These are phyloP conservation scores for Rhynchosporium secalis DNA, from an alignment of 2,329 filamentous ascomycete genomes.

Conservation along the genomic window DNA sequence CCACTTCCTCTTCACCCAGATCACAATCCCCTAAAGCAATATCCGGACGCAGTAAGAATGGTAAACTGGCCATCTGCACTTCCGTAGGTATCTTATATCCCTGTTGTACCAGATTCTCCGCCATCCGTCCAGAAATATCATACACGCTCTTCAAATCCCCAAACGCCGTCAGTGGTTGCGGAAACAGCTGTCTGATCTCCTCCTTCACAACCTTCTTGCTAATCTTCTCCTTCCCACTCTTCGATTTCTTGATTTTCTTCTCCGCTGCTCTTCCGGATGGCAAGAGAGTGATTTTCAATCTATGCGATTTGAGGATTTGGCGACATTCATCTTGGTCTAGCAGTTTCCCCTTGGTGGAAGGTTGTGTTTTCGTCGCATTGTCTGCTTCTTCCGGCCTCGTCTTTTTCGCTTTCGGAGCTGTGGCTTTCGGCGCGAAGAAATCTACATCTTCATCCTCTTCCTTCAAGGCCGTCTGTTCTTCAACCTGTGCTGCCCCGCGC, in stretches of 20 bases:
- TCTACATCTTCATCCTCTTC: constrained; percentile 46
- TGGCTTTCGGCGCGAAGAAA: constrained; percentile 56
- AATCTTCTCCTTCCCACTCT: constrained; percentile 53
- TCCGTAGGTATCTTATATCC: constrained; percentile 88
- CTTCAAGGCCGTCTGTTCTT: constrained; percentile 34
- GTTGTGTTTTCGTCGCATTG: constrained; percentile 12
- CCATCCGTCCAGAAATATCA: constrained; percentile 70
- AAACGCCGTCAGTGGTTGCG: constrained; percentile 79
- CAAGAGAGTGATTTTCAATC: constrained; percentile 81
- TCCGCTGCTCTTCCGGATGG: constrained; percentile 47
- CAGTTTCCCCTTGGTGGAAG: constrained; percentile 23
- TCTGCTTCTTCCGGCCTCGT: constrained; percentile 28
- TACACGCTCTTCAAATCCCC: constrained; percentile 69
- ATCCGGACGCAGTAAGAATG: constrained; percentile 66
- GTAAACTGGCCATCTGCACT: constrained; percentile 85
- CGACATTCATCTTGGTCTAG: constrained; percentile 72
- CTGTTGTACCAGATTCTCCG: constrained; percentile 78
- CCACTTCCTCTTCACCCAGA: constrained; percentile 47
- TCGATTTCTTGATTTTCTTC: constrained; percentile 47
- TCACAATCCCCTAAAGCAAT: constrained; percentile 48
- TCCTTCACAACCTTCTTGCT: constrained; percentile 51
- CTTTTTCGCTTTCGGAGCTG: constrained; percentile 32
- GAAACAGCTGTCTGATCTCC: constrained; percentile 64
- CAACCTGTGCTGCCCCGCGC: constrained; percentile 43
- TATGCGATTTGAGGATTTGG: constrained; percentile 73